Percentiles rank a stretch among this genome's conserved stretches.
Conservation (phyloP, 345 rosid genomes). For the Boechera stricta region DNA sequence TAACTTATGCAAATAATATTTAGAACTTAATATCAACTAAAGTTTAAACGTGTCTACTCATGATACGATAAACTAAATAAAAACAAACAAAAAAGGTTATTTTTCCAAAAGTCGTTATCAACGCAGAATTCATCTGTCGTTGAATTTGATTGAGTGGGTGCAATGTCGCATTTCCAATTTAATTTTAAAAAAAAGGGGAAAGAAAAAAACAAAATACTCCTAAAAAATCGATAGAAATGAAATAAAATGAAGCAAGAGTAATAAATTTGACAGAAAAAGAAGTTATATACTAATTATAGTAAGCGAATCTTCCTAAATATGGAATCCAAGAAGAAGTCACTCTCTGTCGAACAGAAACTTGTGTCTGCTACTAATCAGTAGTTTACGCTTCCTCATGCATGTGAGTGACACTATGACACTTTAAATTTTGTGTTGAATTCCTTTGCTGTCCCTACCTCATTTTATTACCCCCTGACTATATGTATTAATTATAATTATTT, state of each 20-base stretch:
- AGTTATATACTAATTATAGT: slow-evolving; percentile 29
- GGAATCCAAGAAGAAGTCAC: slow-evolving; percentile 42
- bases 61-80: background rate
- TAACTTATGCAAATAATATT: background rate
- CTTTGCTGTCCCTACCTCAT: slow-evolving; percentile 25
- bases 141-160: slow-evolving; percentile 29
- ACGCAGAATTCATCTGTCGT: slow-evolving; percentile 7
- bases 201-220: background rate
- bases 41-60: slow-evolving; percentile 22
- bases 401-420: slow-evolving; percentile 17
- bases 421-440: slow-evolving; percentile 19
- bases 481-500: no score
- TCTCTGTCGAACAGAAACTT: slow-evolving; percentile 35
- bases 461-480: background rate
- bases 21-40: slow-evolving; percentile 7
- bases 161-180: slow-evolving; percentile 26
- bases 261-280: slow-evolving; percentile 27
- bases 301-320: slow-evolving; percentile 40
- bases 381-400: slow-evolving; percentile 32
- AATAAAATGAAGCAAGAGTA: slow-evolving; percentile 29
- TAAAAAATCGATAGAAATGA: slow-evolving; percentile 2
- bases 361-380: slow-evolving; percentile 42
- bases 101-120: background rate
- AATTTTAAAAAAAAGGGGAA: background rate
- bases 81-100: background rate